Conservation (phyloP, 768 basidiomycete genomes). For the Agaricus sinodeliciosus region DNA sequence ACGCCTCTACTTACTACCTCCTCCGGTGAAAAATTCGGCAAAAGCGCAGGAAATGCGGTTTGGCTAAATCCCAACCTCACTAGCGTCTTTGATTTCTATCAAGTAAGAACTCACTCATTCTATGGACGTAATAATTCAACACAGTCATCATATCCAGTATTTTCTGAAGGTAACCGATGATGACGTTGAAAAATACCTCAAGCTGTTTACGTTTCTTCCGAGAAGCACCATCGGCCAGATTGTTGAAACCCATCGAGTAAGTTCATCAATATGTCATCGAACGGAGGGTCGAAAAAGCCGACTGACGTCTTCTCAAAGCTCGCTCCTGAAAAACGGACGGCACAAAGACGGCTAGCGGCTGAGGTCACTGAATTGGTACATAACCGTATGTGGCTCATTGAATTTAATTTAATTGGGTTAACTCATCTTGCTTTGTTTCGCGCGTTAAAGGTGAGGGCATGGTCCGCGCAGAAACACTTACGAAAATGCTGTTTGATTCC, state of each 20-base stretch:
- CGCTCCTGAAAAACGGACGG: constrained; percentile 36
- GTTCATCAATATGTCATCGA: not conserved
- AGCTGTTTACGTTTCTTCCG: constrained; percentile 75
- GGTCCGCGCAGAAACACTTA: constrained; percentile 33
- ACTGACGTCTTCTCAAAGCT: constrained; percentile 17
- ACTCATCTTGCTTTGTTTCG: constrained; percentile 2
- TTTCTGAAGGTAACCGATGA: constrained; percentile 78
- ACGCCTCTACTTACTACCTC: constrained; percentile 91
- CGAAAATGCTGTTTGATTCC: constrained; percentile 37
- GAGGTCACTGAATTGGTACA: constrained; percentile 53
- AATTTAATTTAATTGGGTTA: not conserved
- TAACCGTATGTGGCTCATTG: constrained; percentile 19
- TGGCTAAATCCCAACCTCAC: constrained; percentile 82
- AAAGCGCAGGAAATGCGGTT: constrained; percentile 92
- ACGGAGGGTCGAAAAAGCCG: not conserved
- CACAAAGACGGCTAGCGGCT: constrained; percentile 42
- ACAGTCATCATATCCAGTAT: constrained; percentile 51
- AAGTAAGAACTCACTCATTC: constrained; percentile 38
- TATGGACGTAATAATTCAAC: not conserved
- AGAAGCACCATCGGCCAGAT: constrained; percentile 48
- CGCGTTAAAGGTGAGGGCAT: constrained; percentile 28
- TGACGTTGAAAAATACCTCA: constrained; percentile 75
- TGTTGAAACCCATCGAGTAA: constrained; percentile 54
- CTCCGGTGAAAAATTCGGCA: constrained; percentile 92
- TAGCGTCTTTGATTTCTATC: constrained; percentile 90